Conservation (phyloP, 768 basidiomycete genomes). For the Fomitopsis pulvina region DNA sequence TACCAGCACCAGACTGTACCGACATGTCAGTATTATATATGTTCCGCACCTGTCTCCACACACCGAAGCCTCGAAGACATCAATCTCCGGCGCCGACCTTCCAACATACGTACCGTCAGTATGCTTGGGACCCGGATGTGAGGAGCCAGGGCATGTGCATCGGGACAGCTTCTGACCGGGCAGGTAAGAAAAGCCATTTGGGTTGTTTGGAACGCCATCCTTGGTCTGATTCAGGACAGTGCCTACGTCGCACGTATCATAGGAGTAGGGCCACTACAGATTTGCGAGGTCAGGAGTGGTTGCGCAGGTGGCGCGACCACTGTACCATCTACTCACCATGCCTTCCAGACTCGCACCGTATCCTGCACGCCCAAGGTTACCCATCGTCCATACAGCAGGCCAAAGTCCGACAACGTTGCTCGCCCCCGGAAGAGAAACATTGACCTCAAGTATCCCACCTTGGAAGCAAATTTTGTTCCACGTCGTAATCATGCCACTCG, state of each 20-base stretch:
- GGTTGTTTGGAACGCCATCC: slow-evolving; percentile 38
- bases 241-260: slow-evolving; percentile 77
- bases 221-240: slow-evolving; percentile 77
- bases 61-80: slow-evolving; percentile 44
- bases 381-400: slow-evolving; percentile 55
- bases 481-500: slow-evolving; percentile 39
- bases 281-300: no score
- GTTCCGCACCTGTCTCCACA: slow-evolving; percentile 40
- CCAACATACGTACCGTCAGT: slow-evolving; percentile 54
- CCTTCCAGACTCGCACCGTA: slow-evolving; percentile 61
- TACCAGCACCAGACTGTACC: slow-evolving; percentile 39
- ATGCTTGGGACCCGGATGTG: slow-evolving; percentile 46
- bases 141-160: slow-evolving; percentile 43
- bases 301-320: no score
- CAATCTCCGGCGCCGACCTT: slow-evolving; percentile 65
- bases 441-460: slow-evolving; percentile 67
- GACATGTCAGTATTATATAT: background rate
- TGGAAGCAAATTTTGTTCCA: slow-evolving; percentile 91
- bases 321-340: slow-evolving; percentile 22
- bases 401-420: slow-evolving; percentile 55
- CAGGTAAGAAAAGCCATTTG: slow-evolving; percentile 60
- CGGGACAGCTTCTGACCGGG: slow-evolving; percentile 40
- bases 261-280: slow-evolving; percentile 65
- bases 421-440: slow-evolving; percentile 58
- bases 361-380: slow-evolving; percentile 59